Base-by-base conservation (phyloP, 2,329 filamentous ascomycete genomes). In the Geoglossum cookeanum region DNA sequence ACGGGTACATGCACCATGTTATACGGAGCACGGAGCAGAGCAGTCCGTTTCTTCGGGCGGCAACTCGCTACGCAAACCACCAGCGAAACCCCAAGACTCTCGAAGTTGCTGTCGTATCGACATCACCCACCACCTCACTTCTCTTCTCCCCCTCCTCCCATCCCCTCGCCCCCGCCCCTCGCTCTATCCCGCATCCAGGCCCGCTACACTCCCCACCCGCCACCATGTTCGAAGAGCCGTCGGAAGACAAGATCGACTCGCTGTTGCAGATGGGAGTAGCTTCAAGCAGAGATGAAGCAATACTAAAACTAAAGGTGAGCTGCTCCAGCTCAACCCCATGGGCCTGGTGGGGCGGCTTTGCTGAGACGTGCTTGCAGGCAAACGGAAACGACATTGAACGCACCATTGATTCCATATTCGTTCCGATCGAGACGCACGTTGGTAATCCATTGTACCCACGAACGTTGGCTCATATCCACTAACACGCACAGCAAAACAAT, bases 381-480 rank as follows among this genome's bases (percentile, higher is more conserved):
- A 57, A 57, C 42, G 55, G 47, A 32, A 57, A 57, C 13, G 55
- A 57, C 33, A 27, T 37, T 15, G 44, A 55, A 17, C 39, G 47
- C 7, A 37, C 55, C 6, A 33, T 53, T 33, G 49, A 53, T 3
- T 11, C 33, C 13, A 53, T 35, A 53, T 32, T 32, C 49, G 49
- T 22, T 11, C 17, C 30, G n/a, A 17, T n/a, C 8, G 49, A 35
- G n/a, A 32, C 9, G 17, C 30, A 32, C 8, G 49, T 53, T 33
- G 15, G 49, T 53, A 53, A 4, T 53, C 49, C 30, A 3, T 11
- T 37, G 7, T 15, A n/a, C 33, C 49, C 8, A 17, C 13, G 15
- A 8, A n/a, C 30, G 17, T 53, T 11, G 30, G 49, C 11, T 53
- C 30, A 53, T 37, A 6, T 37, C 29, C 22, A 22, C 49, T 53